These are phyloP conservation scores for Emmonsia crescens DNA, from an alignment of 2,329 filamentous ascomycete species.

Conservation along the genomic window DNA sequence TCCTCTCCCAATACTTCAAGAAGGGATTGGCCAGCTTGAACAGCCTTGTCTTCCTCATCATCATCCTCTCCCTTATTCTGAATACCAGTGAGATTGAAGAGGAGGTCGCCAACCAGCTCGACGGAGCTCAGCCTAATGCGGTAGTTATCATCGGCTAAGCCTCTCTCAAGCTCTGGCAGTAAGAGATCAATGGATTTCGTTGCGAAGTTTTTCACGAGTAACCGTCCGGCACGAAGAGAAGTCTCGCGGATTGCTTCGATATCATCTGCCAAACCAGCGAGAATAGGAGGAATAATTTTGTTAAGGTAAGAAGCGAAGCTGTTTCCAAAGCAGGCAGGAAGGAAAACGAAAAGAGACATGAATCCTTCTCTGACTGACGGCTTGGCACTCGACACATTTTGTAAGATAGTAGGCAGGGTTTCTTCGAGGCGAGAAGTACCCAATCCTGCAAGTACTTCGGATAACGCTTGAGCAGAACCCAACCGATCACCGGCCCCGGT, in stretches of 20 bases:
- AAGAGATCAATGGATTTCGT: conserved; percentile 88
- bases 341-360: conserved; percentile 98
- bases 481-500: conserved; percentile 92
- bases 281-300: conserved; percentile 89
- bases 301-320: conserved; percentile 93
- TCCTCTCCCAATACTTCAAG: conserved; percentile 91
- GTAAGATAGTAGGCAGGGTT: conserved; percentile 87
- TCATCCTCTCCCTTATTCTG: conserved; percentile 65
- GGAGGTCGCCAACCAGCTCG: conserved; percentile 86
- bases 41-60: conserved; percentile 65
- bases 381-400: conserved; percentile 89
- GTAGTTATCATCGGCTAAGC: conserved; percentile 93
- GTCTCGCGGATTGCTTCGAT: conserved; percentile 94
- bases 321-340: conserved; percentile 97
- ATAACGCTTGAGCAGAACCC: conserved; percentile 90
- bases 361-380: conserved; percentile 89
- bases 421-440: conserved; percentile 90
- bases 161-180: conserved; percentile 87
- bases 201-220: conserved; percentile 97
- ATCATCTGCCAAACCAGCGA: conserved; percentile 89
- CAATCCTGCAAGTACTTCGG: conserved; percentile 88
- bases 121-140: conserved; percentile 97
- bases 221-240: conserved; percentile 81
- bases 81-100: conserved; percentile 96
- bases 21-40: conserved; percentile 84